phyloP scores from a whole-genome alignment of 257 asterid genomes.

The Solanum verrucosum region DNA sequence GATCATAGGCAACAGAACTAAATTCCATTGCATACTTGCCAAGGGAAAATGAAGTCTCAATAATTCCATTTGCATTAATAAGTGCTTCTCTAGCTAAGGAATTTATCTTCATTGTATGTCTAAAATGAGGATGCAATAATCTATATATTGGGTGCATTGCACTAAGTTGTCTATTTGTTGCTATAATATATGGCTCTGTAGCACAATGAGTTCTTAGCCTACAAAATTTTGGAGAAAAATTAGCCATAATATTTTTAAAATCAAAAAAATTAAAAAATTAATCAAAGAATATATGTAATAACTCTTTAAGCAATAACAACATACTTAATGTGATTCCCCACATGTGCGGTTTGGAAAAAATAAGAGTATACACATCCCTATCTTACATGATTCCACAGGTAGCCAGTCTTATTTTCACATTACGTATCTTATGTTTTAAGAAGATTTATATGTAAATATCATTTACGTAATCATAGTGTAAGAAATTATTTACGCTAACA shows the following conservation, averaged over 20 bases:
- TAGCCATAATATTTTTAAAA: background rate
- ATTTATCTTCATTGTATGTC: background rate
- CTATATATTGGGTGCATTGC: background rate
- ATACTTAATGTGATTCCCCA: background rate
- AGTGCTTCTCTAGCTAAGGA: background rate
- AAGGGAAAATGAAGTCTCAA: background rate
- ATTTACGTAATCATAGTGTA: background rate
- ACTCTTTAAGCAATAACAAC: background rate
- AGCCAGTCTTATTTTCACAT: background rate
- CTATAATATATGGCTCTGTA: background rate
- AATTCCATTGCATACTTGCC: background rate
- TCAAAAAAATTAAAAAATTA: no score
- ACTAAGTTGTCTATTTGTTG: background rate
- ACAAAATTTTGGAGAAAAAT: background rate
- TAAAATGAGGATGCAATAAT: background rate
- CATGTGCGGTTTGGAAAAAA: no score
- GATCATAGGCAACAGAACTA: background rate
- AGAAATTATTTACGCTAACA: background rate
- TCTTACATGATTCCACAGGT: background rate
- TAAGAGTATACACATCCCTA: background rate
- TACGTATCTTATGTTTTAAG: background rate
- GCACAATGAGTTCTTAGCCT: background rate
- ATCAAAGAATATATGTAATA: background rate
- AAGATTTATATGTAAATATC: background rate
- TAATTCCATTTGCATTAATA: background rate